Base-by-base conservation (phyloP, 2,329 filamentous ascomycete genomes). In the Diaporthe vaccinii region DNA sequence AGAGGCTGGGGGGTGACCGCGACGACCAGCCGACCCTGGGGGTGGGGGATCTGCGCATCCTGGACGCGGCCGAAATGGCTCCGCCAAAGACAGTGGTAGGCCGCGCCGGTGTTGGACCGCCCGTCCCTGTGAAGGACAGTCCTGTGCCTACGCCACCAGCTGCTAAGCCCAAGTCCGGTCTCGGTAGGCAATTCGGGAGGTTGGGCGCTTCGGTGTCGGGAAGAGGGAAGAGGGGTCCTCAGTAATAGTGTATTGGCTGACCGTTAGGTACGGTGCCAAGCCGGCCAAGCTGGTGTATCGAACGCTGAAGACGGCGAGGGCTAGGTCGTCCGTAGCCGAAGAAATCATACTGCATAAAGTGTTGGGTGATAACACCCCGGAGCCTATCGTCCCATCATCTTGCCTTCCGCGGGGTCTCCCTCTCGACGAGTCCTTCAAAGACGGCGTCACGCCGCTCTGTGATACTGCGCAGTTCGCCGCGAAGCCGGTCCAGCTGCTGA, bases 341-440 rank as follows among this genome's bases (percentile, higher is more conserved):
- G 31, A 28, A n/a, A 12, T 41, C 15, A 8, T 41, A 41, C 22
- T 55, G 65, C 49, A 55, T 20, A n/a, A 31, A 55, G n/a, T 22
- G 49, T 41, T 15, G 57, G 31, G 17, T 69, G 46, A 53, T 6
- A 28, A 25, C 31, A 53, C 31, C n/a, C 14, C 14, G 12, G 15
- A 44, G 51, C 44, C 72, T 77, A 81, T 79, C 41, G 31, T 65
- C 10, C 15, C 53, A 49, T 65, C 81, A 83, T 69, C 79, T 79
- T 72, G 81, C 79, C 77, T 86, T 88, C 74, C 85, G 83, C 2
- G 90, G 90, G 72, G 89, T 91, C 80, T 91, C 89, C 55, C 87
- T 86, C 79, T 92, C 91, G 3, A 95, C 91, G 62, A 97, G 82
- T 2, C 88, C 89, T 81, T 96, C 95, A 81, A 98, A 97, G 73